Percentiles rank a stretch among this genome's conserved stretches.
These are phyloP conservation scores for Paecilomyces variotii DNA, from an alignment of 2,329 filamentous ascomycete species.

Conservation along the genomic window DNA sequence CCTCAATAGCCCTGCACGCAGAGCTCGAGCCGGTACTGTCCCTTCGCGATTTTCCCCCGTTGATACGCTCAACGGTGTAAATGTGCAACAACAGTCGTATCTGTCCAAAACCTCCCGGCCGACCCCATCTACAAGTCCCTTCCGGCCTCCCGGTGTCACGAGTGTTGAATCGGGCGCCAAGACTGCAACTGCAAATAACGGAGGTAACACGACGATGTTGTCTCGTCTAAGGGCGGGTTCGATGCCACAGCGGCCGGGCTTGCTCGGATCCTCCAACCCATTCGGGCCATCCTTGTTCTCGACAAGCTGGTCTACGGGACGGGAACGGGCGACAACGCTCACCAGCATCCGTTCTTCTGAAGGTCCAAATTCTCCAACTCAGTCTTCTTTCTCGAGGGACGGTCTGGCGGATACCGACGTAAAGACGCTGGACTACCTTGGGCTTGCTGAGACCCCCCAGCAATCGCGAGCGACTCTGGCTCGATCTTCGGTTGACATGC, in stretches of 20 bases:
- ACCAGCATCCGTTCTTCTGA: slow-evolving; percentile 85
- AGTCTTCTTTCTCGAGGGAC: slow-evolving; percentile 79
- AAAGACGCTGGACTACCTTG: slow-evolving; percentile 89
- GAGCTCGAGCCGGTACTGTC: slow-evolving; percentile 88
- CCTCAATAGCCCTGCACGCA: slow-evolving; percentile 59
- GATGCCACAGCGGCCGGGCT: slow-evolving; percentile 79
- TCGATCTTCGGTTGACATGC: slow-evolving; percentile 47
- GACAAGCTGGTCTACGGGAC: slow-evolving; percentile 72
- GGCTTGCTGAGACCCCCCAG: slow-evolving; percentile 87
- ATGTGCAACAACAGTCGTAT: slow-evolving; percentile 48
- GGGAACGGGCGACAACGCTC: slow-evolving; percentile 79
- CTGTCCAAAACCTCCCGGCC: slow-evolving; percentile 74
- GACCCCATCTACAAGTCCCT: slow-evolving; percentile 80
- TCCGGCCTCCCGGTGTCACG: slow-evolving; percentile 53
- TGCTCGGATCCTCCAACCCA: slow-evolving; percentile 52
- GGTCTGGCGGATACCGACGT: slow-evolving; percentile 81
- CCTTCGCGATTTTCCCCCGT: slow-evolving; percentile 86
- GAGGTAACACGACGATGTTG: slow-evolving; percentile 62
- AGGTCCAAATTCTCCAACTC: slow-evolving; percentile 75
- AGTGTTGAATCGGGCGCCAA: slow-evolving; percentile 33
- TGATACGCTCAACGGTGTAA: slow-evolving; percentile 51
- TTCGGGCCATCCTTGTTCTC: slow-evolving; percentile 87
- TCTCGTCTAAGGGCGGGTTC: slow-evolving; percentile 86
- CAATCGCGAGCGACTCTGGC: slow-evolving; percentile 65
- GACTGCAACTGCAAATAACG: slow-evolving; percentile 35